Evolutionary conservation across 768 basidiomycete genomes (phyloP).

Genomic region (Tulasnella sp.): DNA sequence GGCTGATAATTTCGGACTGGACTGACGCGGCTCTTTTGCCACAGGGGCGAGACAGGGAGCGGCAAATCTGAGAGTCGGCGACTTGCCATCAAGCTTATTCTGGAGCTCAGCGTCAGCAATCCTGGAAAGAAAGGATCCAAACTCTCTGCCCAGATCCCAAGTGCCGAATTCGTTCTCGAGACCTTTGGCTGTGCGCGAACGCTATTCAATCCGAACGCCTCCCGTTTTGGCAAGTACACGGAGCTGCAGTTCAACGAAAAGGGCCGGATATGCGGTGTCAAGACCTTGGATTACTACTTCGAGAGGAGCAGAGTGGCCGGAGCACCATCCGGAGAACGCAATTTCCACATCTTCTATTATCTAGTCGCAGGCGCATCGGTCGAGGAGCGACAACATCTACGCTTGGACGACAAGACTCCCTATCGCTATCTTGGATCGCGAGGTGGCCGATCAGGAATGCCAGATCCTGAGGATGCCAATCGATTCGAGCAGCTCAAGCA

Average conservation of each 20-base stretch:
- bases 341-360: conserved; percentile 98
- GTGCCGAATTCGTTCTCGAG: conserved; percentile 94
- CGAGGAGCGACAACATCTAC: conserved; percentile 88
- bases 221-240: conserved; percentile 96
- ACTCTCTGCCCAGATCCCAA: conserved; percentile 81
- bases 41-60: conserved; percentile 87
- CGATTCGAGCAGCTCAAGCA: conserved; percentile 93
- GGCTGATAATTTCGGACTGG: background rate
- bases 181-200: conserved; percentile 92
- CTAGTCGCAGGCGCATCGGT: conserved; percentile 86
- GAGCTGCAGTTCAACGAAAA: conserved; percentile 96
- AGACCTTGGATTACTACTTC: conserved; percentile 96
- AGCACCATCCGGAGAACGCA: conserved; percentile 88
- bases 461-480: conserved; percentile 70
- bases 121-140: conserved; percentile 95
- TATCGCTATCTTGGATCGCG: conserved; percentile 88
- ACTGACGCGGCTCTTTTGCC: conserved; percentile 21
- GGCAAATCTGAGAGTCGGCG: conserved; percentile 92
- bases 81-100: conserved; percentile 86
- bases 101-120: conserved; percentile 86
- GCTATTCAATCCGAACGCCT: conserved; percentile 91
- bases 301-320: conserved; percentile 88
- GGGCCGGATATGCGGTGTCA: conserved; percentile 84
- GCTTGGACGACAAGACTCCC: conserved; percentile 74
- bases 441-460: conserved; percentile 43